Base-by-base conservation (phyloP, 225 moss, liverwort and hornwort genomes). In the Bryum argenteum region DNA sequence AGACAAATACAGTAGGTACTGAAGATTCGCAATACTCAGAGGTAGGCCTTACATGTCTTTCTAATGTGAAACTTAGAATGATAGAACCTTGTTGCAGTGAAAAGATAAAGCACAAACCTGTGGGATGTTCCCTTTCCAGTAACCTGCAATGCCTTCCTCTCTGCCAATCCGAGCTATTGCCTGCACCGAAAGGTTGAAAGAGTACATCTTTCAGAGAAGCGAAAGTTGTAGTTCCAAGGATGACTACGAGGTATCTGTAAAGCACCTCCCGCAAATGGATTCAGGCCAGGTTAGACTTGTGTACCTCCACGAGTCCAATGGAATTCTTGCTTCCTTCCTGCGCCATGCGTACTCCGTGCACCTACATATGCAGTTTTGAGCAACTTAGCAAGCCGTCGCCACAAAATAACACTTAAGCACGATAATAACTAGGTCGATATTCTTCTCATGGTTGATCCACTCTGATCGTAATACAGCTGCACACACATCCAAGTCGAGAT, bases 91-190 rank as follows among this genome's bases (percentile, higher is more conserved):
- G 9, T 54, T 16, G 61, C 47, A 67, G 47, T 0, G 17, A 42
- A 63, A 39, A 41, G 14, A 68, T 6, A 61, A 63, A 62, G 52
- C 48, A 62, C 45, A 48, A 40, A 90, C 90, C 88, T 94, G 94
- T 40, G 94, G 91, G 47, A 94, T 65, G 65, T 94, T 94, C 50
- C 94, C 94, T 79, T 81, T 94, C 94, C 94, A 94, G 55, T 81
- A 91, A 55, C 94, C 94, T 74, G 69, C 63, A n/a, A 90, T 52
- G 67, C 94, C 94, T 81, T 91, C 94, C 73, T 91, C 88, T 52
- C 75, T 73, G 37, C 90, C 89, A 74, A 94, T 85, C 78, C 87
- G 89, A 77, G 79, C 65, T 23, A 94, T 75, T n/a, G 91, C 88
- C 80, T 90, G 84, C 64, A 69, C 59, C 57, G 51, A 17, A 57